Conservation (phyloP, 306 rosid species). For the Castanospermum australe region DNA sequence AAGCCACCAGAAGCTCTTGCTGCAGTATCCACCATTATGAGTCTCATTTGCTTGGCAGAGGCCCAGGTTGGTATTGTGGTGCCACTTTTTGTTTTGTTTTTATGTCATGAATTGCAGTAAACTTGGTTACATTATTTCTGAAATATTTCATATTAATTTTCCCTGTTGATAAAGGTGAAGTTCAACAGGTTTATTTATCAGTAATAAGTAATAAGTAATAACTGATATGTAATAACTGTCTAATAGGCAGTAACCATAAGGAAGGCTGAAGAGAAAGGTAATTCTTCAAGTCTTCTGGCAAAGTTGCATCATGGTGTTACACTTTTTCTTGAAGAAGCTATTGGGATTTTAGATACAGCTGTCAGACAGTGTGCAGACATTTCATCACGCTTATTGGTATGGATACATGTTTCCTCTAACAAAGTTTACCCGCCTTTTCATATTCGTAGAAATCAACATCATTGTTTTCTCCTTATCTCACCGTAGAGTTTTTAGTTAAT, state of each 20-base stretch:
- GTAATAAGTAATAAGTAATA: not conserved
- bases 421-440: not conserved
- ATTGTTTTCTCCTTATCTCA: not conserved
- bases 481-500: not conserved
- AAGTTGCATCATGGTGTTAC: conserved; percentile 73
- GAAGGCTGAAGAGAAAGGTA: conserved; percentile 77
- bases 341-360: conserved; percentile 25
- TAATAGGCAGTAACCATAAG: conserved; percentile 66
- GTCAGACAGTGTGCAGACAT: conserved; percentile 44
- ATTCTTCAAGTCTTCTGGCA: conserved; percentile 60
- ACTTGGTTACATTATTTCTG: not conserved
- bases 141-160: not conserved
- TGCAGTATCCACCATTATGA: conserved; percentile 58
- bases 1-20: conserved; percentile 63
- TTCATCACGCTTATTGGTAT: conserved; percentile 56
- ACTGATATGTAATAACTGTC: conserved; percentile 18
- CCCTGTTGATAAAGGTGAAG: not conserved
- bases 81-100: not conserved
- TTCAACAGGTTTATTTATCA: not conserved
- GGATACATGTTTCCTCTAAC: not conserved
- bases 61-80: conserved; percentile 62
- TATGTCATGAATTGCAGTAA: not conserved
- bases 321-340: conserved; percentile 68
- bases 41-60: conserved; percentile 74
- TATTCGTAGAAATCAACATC: not conserved